Percentiles rank a stretch among this genome's conserved stretches.
Conservation (phyloP, 1,284 basidiomycete species). For the Xerocomus minutiporus region DNA sequence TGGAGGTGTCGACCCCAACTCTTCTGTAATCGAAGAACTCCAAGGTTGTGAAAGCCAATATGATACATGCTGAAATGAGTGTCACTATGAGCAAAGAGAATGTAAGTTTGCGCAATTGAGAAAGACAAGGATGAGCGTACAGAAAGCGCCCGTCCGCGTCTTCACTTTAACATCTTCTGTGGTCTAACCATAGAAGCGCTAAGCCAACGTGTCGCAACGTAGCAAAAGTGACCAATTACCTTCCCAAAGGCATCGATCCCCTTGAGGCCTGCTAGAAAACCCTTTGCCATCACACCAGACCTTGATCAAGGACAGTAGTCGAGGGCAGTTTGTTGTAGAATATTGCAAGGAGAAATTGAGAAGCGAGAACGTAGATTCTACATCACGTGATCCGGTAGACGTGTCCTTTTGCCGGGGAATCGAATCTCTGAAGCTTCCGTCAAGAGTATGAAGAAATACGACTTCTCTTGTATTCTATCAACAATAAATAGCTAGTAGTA, state of each 20-base stretch:
- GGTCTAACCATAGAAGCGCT: slow-evolving; percentile 52
- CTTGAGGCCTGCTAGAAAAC: slow-evolving; percentile 68
- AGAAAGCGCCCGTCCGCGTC: slow-evolving; percentile 86
- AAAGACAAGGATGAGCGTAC: slow-evolving; percentile 45
- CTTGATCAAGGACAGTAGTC: slow-evolving; percentile 28
- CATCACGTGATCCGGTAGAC: slow-evolving; percentile 26
- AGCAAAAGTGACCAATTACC: slow-evolving; percentile 43
- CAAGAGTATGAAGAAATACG: not conserved
- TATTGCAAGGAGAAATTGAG: slow-evolving; percentile 10
- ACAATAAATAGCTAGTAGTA: not conserved
- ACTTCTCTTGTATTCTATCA: not conserved
- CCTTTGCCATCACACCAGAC: slow-evolving; percentile 60
- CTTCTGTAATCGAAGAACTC: slow-evolving; percentile 95
- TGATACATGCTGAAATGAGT: slow-evolving; percentile 86
- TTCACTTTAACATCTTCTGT: slow-evolving; percentile 98
- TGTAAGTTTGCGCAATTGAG: not conserved
- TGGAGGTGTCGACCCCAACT: slow-evolving; percentile 82
- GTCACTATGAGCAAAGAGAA: slow-evolving; percentile 63
- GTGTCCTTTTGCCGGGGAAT: slow-evolving; percentile 15
- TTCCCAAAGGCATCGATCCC: slow-evolving; percentile 98
- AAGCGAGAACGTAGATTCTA: not conserved
- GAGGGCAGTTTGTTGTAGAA: slow-evolving; percentile 27
- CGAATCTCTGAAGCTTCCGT: not conserved
- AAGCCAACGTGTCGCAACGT: slow-evolving; percentile 14
- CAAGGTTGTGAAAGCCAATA: slow-evolving; percentile 85